Evolutionary conservation across 2,329 filamentous ascomycete genomes (phyloP).

Genomic region (Diaporthe sp.): DNA sequence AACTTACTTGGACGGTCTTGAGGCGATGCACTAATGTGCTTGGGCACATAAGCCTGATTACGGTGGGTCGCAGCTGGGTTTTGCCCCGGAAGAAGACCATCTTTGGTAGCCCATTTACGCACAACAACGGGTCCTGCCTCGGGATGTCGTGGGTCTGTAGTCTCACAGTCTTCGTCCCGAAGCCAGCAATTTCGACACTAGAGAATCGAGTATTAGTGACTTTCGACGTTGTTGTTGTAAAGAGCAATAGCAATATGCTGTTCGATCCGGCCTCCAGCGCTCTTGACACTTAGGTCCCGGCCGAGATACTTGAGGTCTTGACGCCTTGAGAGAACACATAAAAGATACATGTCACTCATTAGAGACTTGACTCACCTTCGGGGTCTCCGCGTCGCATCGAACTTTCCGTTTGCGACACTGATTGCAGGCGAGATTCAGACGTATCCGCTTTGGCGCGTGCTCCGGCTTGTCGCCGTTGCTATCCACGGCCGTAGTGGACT

Average conservation of each 20-base stretch:
- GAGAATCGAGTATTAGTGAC: background rate
- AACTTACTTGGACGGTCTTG: conserved; percentile 13
- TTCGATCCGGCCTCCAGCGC: background rate
- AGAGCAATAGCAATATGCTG: background rate
- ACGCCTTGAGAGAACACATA: background rate
- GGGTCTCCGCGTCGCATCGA: conserved; percentile 48
- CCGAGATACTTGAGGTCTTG: no score
- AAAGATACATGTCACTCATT: no score
- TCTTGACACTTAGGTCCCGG: background rate
- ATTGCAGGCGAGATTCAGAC: conserved; percentile 47
- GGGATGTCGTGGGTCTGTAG: conserved; percentile 47
- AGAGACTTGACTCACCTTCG: conserved; percentile 37
- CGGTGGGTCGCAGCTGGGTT: conserved; percentile 27
- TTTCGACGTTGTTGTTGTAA: background rate
- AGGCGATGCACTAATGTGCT: conserved; percentile 37
- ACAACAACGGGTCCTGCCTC: conserved; percentile 40
- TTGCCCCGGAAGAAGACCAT: conserved; percentile 33
- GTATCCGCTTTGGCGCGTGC: conserved; percentile 42
- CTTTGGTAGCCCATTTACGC: conserved; percentile 44
- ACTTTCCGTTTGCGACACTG: conserved; percentile 50
- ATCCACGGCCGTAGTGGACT: background rate
- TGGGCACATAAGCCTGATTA: conserved; percentile 8
- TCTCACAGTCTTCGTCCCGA: conserved; percentile 47
- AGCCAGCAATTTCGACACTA: conserved; percentile 47
- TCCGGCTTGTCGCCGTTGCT: background rate